Conservation (phyloP, 495 filamentous ascomycete species). For the Beverwykella pulmonaria region DNA sequence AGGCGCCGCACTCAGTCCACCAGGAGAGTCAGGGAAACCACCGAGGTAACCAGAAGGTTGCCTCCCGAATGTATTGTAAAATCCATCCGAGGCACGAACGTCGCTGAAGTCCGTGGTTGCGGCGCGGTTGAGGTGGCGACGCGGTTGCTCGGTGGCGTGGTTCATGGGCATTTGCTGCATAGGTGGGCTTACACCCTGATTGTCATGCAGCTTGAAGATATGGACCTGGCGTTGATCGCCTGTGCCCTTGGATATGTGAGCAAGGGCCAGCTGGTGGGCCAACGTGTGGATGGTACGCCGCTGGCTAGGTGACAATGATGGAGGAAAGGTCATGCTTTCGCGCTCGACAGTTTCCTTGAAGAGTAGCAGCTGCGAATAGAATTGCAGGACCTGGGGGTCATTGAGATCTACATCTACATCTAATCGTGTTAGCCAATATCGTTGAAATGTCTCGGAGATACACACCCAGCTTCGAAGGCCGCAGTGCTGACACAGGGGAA, state of each 20-base stretch:
- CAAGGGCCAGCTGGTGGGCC: slow-evolving; percentile 91
- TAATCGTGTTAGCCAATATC: slow-evolving; percentile 2
- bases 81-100: slow-evolving; percentile 69
- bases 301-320: slow-evolving; percentile 76
- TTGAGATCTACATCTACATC: slow-evolving; percentile 77
- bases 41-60: slow-evolving; percentile 71
- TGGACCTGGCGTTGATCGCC: slow-evolving; percentile 86
- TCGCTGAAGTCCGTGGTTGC: slow-evolving; percentile 99
- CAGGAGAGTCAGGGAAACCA: slow-evolving; percentile 78
- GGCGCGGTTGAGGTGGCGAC: slow-evolving; percentile 84
- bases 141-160: slow-evolving; percentile 70
- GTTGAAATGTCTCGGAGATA: slow-evolving; percentile 6
- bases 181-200: slow-evolving; percentile 66
- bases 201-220: slow-evolving; percentile 68
- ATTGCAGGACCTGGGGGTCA: slow-evolving; percentile 81
- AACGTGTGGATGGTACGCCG: slow-evolving; percentile 90
- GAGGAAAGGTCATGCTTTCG: slow-evolving; percentile 81
- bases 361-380: slow-evolving; percentile 83
- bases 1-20: slow-evolving; percentile 59
- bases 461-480: slow-evolving; percentile 63
- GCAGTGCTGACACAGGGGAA: slow-evolving; percentile 66
- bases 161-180: slow-evolving; percentile 61
- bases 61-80: slow-evolving; percentile 74
- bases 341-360: slow-evolving; percentile 79
- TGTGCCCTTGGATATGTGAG: slow-evolving; percentile 83